These are phyloP conservation scores for Coemansia guatemalensis DNA, from an alignment of 192 early-diverging fungal species.

Conservation along the genomic window DNA sequence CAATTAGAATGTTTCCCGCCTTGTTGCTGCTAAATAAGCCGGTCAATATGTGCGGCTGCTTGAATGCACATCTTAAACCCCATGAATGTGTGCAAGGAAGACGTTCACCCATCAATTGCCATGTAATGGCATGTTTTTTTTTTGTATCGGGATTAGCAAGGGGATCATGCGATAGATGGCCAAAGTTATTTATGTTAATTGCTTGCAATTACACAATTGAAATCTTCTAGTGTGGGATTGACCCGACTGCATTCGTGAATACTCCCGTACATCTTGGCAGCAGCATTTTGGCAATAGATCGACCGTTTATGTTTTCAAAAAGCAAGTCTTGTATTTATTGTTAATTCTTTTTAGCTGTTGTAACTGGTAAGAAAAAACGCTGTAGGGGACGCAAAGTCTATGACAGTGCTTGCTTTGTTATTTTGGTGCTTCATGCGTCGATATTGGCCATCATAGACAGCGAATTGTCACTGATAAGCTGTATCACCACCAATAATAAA, in stretches of 20 bases:
- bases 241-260: neutral
- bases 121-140: neutral
- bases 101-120: neutral
- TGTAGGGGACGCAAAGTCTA: neutral
- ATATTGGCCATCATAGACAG: neutral
- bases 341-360: neutral
- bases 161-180: neutral
- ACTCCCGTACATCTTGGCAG: neutral
- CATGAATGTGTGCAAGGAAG: neutral
- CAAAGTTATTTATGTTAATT: neutral
- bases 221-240: neutral
- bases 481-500: neutral
- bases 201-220: conserved; percentile 1
- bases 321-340: neutral
- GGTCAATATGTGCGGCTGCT: neutral
- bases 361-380: neutral
- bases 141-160: neutral
- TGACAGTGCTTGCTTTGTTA: neutral
- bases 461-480: neutral
- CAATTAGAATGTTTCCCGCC: neutral
- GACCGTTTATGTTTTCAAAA: neutral
- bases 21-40: neutral
- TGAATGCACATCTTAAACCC: neutral
- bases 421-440: neutral
- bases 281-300: neutral